Percentiles rank a stretch among this genome's conserved stretches.
Evolutionary conservation across 1,139 yeast genomes (phyloP).

Genomic region (Yamadazyma conglobata): DNA sequence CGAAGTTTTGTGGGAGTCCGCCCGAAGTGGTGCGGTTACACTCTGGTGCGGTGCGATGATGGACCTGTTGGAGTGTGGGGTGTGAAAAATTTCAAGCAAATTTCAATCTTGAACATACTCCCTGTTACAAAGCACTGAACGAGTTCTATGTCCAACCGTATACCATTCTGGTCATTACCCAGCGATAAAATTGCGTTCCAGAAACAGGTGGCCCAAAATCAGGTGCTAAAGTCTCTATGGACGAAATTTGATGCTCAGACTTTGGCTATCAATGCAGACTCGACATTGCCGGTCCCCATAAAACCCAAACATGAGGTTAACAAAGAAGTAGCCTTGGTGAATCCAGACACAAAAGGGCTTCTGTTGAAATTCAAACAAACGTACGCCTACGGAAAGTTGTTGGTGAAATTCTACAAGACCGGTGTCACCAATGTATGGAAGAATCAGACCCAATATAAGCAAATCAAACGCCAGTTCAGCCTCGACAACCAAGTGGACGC

Average conservation of each 20-base stretch:
- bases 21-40: too few species aligned
- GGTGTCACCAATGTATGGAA: conserved; percentile 55
- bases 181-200: conserved; percentile 1
- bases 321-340: conserved; percentile 22
- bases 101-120: background rate
- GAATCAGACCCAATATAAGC: conserved; percentile 24
- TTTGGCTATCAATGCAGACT: conserved; percentile 28
- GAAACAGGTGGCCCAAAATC: background rate
- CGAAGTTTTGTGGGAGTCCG: too few species aligned
- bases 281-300: conserved; percentile 38
- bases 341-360: conserved; percentile 18
- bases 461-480: conserved; percentile 20
- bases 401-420: conserved; percentile 45
- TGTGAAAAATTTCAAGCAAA: conserved; percentile 1
- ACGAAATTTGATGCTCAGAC: background rate
- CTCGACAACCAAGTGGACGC: conserved; percentile 23
- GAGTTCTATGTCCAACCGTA: too few species aligned
- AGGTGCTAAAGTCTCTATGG: conserved; percentile 4
- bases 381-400: conserved; percentile 35
- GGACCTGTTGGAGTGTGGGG: too few species aligned
- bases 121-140: too few species aligned
- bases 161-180: conserved; percentile 7
- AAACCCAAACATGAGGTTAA: conserved; percentile 29
- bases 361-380: conserved; percentile 33
- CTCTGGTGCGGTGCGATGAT: too few species aligned